Base-by-base conservation (phyloP, 768 basidiomycete species). In the Sistotremastrum suecicum region DNA sequence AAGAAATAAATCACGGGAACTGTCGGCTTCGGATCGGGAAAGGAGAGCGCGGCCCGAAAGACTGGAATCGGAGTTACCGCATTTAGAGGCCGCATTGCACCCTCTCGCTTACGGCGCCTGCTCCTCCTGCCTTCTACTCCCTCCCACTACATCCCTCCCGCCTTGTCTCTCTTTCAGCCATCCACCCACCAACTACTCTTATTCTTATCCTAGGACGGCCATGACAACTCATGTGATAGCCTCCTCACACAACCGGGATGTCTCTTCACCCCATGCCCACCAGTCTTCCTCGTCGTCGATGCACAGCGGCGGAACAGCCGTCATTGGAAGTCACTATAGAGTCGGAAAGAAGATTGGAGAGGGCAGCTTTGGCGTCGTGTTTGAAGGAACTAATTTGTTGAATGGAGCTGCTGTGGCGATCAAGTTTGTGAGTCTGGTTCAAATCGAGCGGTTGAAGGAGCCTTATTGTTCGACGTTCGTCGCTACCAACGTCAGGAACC, bases 281-380 rank as follows among this genome's bases (percentile, higher is more conserved):
- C 78, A 75, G 43, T 50, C 56, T 34, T 72, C 76, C 11, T 75
- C 77, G 57, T 71, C 77, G 41, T 66, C 76, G 41, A 69, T 74
- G 31, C 71, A 72, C 33, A 51, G 66, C 37, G 83, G 78, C 62
- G 77, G 82, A 55, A 20, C 20, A 20, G 20, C 20, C 20, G 76
- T 87, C 61, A 80, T 87, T 48, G 84, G 84, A 38, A 78, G 70
- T 56, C 77, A 85, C 60, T 87, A 77, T 60, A 75, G 85, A 51
- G 91, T 98, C 43, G 94, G 94, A 43, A 91, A 94, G 75, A 97
- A 97, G 78, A 94, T 98, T 61, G 94, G 94, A 41, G 94, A 99
- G 66, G 94, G 94, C 43, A 87, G 83, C n/a, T 99, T 99, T 61
- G 94, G 94, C 57, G 94, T 98, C 53, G 83, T 98, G 51, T 89